These are phyloP conservation scores for Paracamarosporium sp. DNA, from an alignment of 2,329 filamentous ascomycete genomes.

Conservation along the genomic window DNA sequence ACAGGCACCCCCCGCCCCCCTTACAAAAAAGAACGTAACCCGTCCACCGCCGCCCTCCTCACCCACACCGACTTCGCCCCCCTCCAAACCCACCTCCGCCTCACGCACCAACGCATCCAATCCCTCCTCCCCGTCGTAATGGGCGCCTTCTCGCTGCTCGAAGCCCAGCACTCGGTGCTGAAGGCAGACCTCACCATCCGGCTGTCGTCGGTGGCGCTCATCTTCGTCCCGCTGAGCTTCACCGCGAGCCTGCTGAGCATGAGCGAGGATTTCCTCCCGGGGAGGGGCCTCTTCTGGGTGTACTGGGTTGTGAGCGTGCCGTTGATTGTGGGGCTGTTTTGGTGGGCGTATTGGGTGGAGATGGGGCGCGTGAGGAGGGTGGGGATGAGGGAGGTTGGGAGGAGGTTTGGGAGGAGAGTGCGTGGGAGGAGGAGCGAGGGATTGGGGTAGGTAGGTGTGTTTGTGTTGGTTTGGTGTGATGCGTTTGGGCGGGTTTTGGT, in stretches of 20 bases:
- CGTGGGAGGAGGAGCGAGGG: background rate
- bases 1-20: no score
- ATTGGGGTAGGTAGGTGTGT: background rate
- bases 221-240: slow-evolving; percentile 10
- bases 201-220: slow-evolving; percentile 1
- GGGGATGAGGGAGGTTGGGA: background rate
- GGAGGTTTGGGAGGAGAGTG: background rate
- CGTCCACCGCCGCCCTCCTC: background rate
- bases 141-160: slow-evolving; percentile 13
- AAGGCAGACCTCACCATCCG: slow-evolving; percentile 11
- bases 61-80: background rate
- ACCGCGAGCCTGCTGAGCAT: slow-evolving; percentile 12
- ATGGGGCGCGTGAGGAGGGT: slow-evolving; percentile 2
- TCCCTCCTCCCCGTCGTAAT: slow-evolving; percentile 12
- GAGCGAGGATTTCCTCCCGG: slow-evolving; percentile 9
- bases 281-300: slow-evolving; percentile 8
- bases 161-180: slow-evolving; percentile 8
- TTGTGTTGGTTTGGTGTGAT: background rate
- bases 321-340: slow-evolving; percentile 10
- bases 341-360: slow-evolving; percentile 11
- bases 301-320: slow-evolving; percentile 5
- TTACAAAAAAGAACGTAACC: no score
- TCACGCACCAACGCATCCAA: slow-evolving; percentile 9
- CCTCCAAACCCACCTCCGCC: background rate
- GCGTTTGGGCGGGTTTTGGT: no score